phyloP scores from a whole-genome alignment of 768 basidiomycete species.

The Sporobolomyces roseus region DNA sequence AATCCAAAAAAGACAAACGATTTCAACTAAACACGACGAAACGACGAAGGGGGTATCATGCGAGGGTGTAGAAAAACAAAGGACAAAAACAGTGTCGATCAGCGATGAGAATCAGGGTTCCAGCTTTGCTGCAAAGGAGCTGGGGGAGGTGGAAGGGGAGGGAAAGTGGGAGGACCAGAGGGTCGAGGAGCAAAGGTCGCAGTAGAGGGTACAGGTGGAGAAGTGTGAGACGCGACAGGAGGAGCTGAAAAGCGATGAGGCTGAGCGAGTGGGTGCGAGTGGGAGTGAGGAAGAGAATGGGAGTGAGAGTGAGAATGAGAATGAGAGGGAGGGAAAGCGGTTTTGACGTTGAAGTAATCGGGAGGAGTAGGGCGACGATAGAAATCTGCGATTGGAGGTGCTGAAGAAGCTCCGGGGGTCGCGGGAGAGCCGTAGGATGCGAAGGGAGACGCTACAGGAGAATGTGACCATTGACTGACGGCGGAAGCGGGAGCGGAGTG shows the following conservation, averaged over 20 bases:
- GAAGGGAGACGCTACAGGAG: slow-evolving; percentile 19
- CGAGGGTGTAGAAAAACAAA: neutral
- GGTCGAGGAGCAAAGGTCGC: neutral
- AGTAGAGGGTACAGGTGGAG: neutral
- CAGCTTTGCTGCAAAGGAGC: neutral
- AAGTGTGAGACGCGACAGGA: neutral
- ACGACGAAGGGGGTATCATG: neutral
- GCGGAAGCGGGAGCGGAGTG: neutral
- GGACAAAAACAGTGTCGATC: neutral
- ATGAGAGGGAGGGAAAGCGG: neutral
- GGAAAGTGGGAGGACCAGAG: neutral
- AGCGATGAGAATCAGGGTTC: neutral
- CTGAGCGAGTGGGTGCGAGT: too few species aligned
- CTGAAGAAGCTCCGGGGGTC: neutral
- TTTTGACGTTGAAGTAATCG: slow-evolving; percentile 25
- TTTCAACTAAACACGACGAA: neutral
- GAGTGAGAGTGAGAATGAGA: neutral
- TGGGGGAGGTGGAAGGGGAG: neutral
- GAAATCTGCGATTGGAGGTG: neutral
- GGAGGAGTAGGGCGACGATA: slow-evolving; percentile 13
- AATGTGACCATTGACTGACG: neutral
- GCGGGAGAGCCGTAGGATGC: slow-evolving; percentile 14
- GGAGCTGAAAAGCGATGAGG: slow-evolving; percentile 3
- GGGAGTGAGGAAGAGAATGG: too few species aligned
- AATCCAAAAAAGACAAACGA: neutral